Evolutionary conservation across 2,329 filamentous ascomycete species (phyloP).

Genomic region (Chrysoporthe deuterocubensis): DNA sequence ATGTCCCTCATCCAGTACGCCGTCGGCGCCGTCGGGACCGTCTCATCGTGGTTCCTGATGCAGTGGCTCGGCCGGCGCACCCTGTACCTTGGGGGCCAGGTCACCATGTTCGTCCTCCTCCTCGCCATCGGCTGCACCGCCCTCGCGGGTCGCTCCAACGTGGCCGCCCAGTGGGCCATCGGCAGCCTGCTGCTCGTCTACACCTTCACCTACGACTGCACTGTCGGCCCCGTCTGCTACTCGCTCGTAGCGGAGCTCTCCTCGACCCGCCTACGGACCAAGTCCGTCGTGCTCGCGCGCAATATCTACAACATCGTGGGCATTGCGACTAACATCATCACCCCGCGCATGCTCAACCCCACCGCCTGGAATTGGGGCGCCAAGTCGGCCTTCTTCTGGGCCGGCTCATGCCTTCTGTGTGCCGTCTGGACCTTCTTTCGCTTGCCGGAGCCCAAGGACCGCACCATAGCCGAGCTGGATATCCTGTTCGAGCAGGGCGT

Average conservation of each 20-base stretch:
- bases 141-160: constrained; percentile 24
- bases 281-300: constrained; percentile 51
- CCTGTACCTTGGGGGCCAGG: constrained; percentile 50
- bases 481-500: constrained; percentile 54
- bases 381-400: constrained; percentile 52
- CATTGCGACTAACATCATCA: constrained; percentile 51
- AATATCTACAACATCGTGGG: constrained; percentile 53
- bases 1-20: constrained; percentile 53
- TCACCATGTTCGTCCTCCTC: constrained; percentile 46
- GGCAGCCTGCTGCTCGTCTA: constrained; percentile 52
- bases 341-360: constrained; percentile 52
- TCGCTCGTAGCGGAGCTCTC: constrained; percentile 49
- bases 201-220: constrained; percentile 49
- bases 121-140: constrained; percentile 13
- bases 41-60: constrained; percentile 56
- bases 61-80: constrained; percentile 52
- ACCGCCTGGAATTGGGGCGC: constrained; percentile 53
- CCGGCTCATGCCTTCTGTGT: constrained; percentile 48
- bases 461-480: constrained; percentile 60
- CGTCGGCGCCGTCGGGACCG: constrained; percentile 55
- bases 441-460: constrained; percentile 58
- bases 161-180: constrained; percentile 44
- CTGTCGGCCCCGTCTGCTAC: constrained; percentile 51
- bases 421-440: constrained; percentile 56
- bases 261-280: constrained; percentile 49